A percentile compares a stretch with the other conserved stretches of the same genome.
These are phyloP conservation scores for Camellia granthamiana DNA, from an alignment of 148 eudicot genomes.

Conservation along the genomic window DNA sequence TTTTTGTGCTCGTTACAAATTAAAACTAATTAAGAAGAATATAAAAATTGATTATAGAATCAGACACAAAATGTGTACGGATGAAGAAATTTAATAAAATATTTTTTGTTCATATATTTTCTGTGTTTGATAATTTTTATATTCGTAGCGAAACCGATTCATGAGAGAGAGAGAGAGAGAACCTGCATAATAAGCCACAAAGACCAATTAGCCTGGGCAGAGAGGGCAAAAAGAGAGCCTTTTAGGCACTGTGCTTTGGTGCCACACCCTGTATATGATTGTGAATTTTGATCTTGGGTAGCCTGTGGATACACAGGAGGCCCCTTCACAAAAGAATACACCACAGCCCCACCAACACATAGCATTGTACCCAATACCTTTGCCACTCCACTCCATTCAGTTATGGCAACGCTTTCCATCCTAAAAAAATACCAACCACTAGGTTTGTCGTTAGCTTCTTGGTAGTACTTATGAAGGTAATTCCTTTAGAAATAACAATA, in stretches of 20 bases:
- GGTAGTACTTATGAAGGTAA: too few relatives aligned
- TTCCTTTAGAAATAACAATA: too few relatives aligned
- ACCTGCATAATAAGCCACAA: conserved; percentile 45
- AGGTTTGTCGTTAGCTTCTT: not conserved
- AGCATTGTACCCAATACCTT: conserved; percentile 37
- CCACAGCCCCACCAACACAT: conserved; percentile 37
- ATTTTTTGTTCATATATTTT: too few relatives aligned
- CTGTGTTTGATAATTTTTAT: too few relatives aligned
- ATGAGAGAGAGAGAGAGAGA: not conserved
- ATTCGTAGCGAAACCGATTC: too few relatives aligned
- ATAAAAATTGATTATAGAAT: too few relatives aligned
- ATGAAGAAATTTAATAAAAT: too few relatives aligned
- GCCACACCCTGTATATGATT: not conserved
- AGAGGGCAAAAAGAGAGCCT: conserved; percentile 34
- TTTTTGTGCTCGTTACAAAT: too few relatives aligned
- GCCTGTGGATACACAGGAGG: conserved; percentile 19
- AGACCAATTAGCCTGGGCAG: conserved; percentile 30
- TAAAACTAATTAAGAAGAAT: too few relatives aligned
- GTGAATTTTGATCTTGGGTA: not conserved
- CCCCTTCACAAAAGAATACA: conserved; percentile 42
- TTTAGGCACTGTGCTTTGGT: conserved; percentile 30
- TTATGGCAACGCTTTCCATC: conserved; percentile 34
- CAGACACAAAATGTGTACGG: too few relatives aligned
- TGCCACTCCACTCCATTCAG: conserved; percentile 27
- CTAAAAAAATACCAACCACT: conserved; percentile 14